These are phyloP conservation scores for Lepidium didymum DNA, from an alignment of 345 rosid species.

Conservation along the genomic window DNA sequence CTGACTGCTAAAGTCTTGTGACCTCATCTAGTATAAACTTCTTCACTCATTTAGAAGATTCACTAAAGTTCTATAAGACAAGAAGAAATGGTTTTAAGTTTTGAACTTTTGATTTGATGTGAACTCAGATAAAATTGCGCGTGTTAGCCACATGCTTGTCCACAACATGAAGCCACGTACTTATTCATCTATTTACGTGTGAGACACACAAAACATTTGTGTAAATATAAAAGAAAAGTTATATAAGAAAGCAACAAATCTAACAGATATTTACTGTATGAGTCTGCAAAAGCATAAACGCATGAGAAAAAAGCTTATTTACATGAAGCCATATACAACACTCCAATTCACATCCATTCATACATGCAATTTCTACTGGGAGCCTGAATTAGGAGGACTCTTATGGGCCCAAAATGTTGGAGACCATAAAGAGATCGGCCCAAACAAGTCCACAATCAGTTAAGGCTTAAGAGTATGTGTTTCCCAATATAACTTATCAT, in stretches of 20 bases:
- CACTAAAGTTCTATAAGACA: constrained; percentile 1
- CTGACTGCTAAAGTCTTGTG: background rate
- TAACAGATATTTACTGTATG: background rate
- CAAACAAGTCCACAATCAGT: too few species aligned
- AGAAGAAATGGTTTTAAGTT: background rate
- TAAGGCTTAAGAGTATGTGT: too few species aligned
- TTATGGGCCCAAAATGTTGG: too few species aligned
- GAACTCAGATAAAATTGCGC: constrained; percentile 14
- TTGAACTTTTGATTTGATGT: background rate
- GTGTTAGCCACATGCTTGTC: constrained; percentile 19
- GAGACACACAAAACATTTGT: background rate
- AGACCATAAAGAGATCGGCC: too few species aligned
- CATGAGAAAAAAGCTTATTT: constrained; percentile 7
- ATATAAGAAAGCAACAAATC: constrained; percentile 7
- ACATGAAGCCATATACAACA: constrained; percentile 19
- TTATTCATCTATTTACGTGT: constrained; percentile 8
- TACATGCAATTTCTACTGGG: background rate
- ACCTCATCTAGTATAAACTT: background rate
- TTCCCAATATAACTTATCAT: too few species aligned
- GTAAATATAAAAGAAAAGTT: background rate
- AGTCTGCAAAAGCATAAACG: constrained; percentile 17
- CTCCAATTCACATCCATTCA: constrained; percentile 5
- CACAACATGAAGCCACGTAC: constrained; percentile 4
- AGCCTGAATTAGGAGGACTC: background rate
- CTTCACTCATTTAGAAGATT: background rate